Base-by-base conservation (phyloP, 257 asterid genomes). In the Nemophila menziesii region DNA sequence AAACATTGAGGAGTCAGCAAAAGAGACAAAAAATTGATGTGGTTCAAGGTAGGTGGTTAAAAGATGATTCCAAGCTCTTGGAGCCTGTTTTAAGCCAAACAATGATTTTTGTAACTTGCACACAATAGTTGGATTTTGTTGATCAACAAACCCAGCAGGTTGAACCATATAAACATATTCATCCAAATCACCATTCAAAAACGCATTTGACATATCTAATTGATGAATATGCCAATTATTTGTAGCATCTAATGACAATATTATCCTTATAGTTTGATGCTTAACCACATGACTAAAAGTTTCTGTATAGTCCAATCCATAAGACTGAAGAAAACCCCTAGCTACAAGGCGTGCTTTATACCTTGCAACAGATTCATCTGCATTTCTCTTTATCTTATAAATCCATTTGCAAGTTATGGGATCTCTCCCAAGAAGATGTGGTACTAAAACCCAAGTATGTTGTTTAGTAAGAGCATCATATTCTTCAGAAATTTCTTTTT, bases 261-360 rank as follows among this genome's bases (percentile, higher is more conserved):
- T 13, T 3, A 24, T 1, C 5, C 49, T 36, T 4, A 52, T 2
- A 0, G 50, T 42, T 0, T 22, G 27, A 4, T 18, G 58, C 10
- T 52, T 39, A 5, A 40, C 20, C 7, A 26, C 15, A 16, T 41
- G 58, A 12, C 50, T 52, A 13, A 42, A 52, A 0, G 43, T 52
- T 1, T 41, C 41, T 4, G 9, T 5, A 11, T 24, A 41, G 5
- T 52, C 58, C 20, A 43, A 5, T 3, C 43, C 33, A 0, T 5
- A 33, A 1, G 33, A 0, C 21, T 52, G 49, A 16, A 39, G 49
- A 16, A 23, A 52, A 0, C 50, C 29, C n/a, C n/a, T n/a, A n/a
- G n/a, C n/a, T n/a, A n/a, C n/a, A n/a, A n/a, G n/a, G n/a, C n/a
- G n/a, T n/a, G n/a, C n/a, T n/a, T n/a, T n/a, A n/a, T n/a, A n/a